Base-by-base conservation (phyloP, 768 basidiomycete genomes). In the Kwoniella sp. region DNA sequence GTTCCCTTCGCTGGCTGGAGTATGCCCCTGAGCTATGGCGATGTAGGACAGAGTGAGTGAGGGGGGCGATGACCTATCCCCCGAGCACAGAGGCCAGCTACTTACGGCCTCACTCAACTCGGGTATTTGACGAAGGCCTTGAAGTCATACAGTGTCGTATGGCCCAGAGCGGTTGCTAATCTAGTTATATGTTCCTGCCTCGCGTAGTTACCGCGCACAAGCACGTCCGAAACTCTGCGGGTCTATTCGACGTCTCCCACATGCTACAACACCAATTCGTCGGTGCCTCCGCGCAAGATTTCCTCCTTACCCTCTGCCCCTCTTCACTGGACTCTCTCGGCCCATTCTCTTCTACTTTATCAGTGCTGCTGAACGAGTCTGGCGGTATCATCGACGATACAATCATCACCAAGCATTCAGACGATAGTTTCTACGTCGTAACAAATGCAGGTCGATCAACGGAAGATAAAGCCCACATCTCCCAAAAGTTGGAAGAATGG, bases 301-400 rank as follows among this genome's bases (percentile, higher is more conserved):
- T 98, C 82, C 85, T 98, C 47, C 88, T 91, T 82, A 89, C 88
- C 85, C 83, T 99, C 40, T 91, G 90, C 0, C 96, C 95, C 0
- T 91, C 92, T 0, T 89, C 90, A 5, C 83, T 94, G 10, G 78
- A 83, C 2, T 74, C 85, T 7, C 85, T 93, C n/a, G 69, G 82
- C 12, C 85, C 88, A 0, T 92, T 88, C 76, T 80, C 86, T 1
- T 92, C 92, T 0, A 92, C 92, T 0, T 86, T 99, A 15, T 92
- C 91, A 0, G 90, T 96, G 5, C 82, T 97, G 2, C 84, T 98
- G 55, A 97, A 96, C 79, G 87, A 90, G 56, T 76, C 83, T 0
- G 95, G 96, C 1, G 96, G 96, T 8, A 97, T 98, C 69, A 90
- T 99, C 58, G 95, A 99, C 80, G 96, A 99, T 78, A 90, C 89